Percentiles rank a stretch among this genome's conserved stretches.
Evolutionary conservation across 495 filamentous ascomycete species (phyloP).

Genomic region (Neurospora africana): DNA sequence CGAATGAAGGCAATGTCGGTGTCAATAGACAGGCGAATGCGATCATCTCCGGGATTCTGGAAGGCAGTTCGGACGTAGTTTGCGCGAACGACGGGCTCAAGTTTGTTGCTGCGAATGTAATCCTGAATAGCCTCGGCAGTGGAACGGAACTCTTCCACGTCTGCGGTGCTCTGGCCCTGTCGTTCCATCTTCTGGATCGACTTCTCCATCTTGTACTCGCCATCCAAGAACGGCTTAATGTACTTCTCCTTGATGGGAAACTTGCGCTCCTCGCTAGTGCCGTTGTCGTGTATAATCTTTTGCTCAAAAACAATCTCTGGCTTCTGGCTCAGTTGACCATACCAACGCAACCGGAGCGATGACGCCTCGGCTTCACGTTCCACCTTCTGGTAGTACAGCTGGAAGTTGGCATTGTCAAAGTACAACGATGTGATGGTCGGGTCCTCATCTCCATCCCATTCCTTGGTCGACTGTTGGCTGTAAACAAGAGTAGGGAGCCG

Average conservation of each 20-base stretch:
- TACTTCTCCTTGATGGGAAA: conserved; percentile 91
- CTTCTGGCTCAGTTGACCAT: conserved; percentile 66
- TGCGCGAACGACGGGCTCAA: conserved; percentile 79
- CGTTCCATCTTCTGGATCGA: conserved; percentile 72
- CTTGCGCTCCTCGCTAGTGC: conserved; percentile 62
- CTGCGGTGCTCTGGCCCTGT: conserved; percentile 45
- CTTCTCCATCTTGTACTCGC: conserved; percentile 88
- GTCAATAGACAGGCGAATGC: conserved; percentile 84
- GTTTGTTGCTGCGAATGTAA: conserved; percentile 64
- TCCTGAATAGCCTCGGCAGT: conserved; percentile 69
- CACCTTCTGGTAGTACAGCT: conserved; percentile 77
- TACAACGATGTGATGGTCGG: conserved; percentile 92
- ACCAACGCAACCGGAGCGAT: conserved; percentile 84
- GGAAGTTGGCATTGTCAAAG: conserved; percentile 80
- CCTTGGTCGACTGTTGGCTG: conserved; percentile 72
- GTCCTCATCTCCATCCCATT: conserved; percentile 64
- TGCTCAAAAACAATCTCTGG: conserved; percentile 79
- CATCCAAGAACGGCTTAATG: conserved; percentile 75
- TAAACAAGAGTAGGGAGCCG: conserved; percentile 86
- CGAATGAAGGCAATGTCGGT: conserved; percentile 87
- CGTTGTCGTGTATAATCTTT: conserved; percentile 69
- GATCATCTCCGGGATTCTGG: conserved; percentile 87
- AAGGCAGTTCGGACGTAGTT: conserved; percentile 94
- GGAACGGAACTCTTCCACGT: conserved; percentile 56
- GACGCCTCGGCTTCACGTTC: conserved; percentile 64